Evolutionary conservation across 163 green algal genomes (phyloP).

Genomic region (Chlamydomonas reinhardtii): DNA sequence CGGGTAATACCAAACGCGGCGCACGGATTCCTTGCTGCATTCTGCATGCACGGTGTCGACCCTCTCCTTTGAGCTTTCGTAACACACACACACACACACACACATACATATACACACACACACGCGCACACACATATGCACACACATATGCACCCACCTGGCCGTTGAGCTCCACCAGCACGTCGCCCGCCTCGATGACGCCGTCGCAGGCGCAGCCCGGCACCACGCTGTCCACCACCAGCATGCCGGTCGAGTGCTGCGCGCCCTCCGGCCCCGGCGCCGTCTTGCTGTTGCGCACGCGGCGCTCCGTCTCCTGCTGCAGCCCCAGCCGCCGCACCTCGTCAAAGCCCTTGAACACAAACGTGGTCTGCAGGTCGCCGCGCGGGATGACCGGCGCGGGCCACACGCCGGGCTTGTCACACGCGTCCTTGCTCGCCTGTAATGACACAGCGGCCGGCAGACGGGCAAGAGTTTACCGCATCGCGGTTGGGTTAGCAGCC

Average conservation of each 20-base stretch:
- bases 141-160: too few relatives aligned
- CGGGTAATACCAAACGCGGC: too few relatives aligned
- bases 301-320: slow-evolving; percentile 73
- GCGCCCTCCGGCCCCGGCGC: slow-evolving; percentile 23
- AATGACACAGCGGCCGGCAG: too few relatives aligned
- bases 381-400: slow-evolving; percentile 68
- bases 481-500: too few relatives aligned
- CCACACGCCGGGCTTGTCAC: slow-evolving; percentile 46
- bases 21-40: too few relatives aligned
- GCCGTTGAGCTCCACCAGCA: slow-evolving; percentile 82
- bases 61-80: too few relatives aligned
- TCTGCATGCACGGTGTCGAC: too few relatives aligned
- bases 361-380: slow-evolving; percentile 85
- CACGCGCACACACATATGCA: too few relatives aligned
- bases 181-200: slow-evolving; percentile 85
- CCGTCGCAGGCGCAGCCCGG: slow-evolving; percentile 80
- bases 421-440: slow-evolving; percentile 39
- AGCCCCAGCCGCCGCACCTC: slow-evolving; percentile 84
- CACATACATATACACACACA: too few relatives aligned
- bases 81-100: too few relatives aligned
- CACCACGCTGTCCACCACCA: slow-evolving; percentile 89
- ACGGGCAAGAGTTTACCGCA: too few relatives aligned
- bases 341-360: slow-evolving; percentile 93
- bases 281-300: slow-evolving; percentile 55
- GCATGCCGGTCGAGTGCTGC: slow-evolving; percentile 78